Percentiles rank a stretch among this genome's conserved stretches.
Conservation (phyloP, 2,329 filamentous ascomycete genomes). For the Neopestalotiopsis sp. region DNA sequence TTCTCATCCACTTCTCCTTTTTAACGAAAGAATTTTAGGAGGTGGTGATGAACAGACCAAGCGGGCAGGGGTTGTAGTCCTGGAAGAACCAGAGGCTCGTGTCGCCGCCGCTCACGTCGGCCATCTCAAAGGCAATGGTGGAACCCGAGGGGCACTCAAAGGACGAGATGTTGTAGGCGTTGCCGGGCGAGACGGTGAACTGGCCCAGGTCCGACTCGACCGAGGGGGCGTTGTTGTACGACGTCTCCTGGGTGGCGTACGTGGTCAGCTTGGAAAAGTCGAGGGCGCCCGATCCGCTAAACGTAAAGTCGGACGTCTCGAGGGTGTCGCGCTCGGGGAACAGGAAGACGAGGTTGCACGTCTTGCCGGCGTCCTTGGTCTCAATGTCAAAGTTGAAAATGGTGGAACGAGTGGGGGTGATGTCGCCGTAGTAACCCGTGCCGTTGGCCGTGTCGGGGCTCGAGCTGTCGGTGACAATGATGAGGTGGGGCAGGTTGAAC, state of each 20-base stretch:
- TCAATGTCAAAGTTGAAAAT: slow-evolving; percentile 76
- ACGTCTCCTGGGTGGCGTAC: slow-evolving; percentile 54
- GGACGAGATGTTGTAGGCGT: slow-evolving; percentile 57
- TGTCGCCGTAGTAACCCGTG: slow-evolving; percentile 59
- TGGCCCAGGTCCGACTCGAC: slow-evolving; percentile 49
- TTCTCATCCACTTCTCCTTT: background rate
- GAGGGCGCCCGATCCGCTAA: slow-evolving; percentile 53
- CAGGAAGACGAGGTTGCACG: slow-evolving; percentile 69
- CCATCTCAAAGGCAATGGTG: slow-evolving; percentile 57
- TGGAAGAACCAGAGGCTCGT: slow-evolving; percentile 67
- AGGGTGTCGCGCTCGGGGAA: slow-evolving; percentile 62
- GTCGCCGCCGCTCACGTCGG: slow-evolving; percentile 44
- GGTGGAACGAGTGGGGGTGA: slow-evolving; percentile 58
- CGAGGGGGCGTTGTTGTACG: slow-evolving; percentile 57
- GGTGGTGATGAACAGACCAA: slow-evolving; percentile 45
- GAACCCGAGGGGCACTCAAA: slow-evolving; percentile 61
- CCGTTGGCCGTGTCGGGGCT: slow-evolving; percentile 58
- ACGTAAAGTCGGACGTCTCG: slow-evolving; percentile 62
- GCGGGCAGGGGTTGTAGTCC: slow-evolving; percentile 61
- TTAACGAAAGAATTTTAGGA: slow-evolving; percentile 26
- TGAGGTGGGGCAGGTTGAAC: slow-evolving; percentile 18
- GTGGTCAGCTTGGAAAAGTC: slow-evolving; percentile 56
- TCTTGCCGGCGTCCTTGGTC: slow-evolving; percentile 59
- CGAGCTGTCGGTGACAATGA: slow-evolving; percentile 63
- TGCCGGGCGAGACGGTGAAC: slow-evolving; percentile 55